Evolutionary conservation across 257 asterid genomes (phyloP), one percentile per base, ranked within the genome.

Genomic region (Capsicum chinense): DNA sequence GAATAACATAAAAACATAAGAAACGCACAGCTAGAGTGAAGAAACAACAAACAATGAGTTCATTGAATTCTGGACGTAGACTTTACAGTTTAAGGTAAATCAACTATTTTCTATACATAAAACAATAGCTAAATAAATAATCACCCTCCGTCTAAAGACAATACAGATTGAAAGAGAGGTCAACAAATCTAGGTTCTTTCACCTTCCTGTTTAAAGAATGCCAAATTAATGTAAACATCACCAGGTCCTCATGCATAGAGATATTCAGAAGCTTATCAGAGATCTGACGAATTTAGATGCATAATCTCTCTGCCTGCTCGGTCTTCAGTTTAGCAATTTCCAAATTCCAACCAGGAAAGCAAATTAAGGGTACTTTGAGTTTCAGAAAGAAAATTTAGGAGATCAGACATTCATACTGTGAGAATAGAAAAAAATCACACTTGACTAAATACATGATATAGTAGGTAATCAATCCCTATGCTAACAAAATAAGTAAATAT

Each of bases 31-130:
- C 81, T 1, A 78, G 50, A 39, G 14, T 16, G 54, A 69, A 69
- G 33, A 69, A 69, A 69, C 19, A 42, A 15, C n/a, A 68, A 37
- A 68, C 14, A 13, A 68, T 3, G 0, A 39, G 26, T 7, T 26
- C 59, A 26, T 26, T 14, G 62, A 14, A 26, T 78, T 78, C 54
- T 78, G 81, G 48, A 78, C 54, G 50, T 52, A 76, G 48, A 78
- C 48, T 78, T 21, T 0, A 15, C 81, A 8, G 48, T 33, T 54
- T 52, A 13, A 78, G 81, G 50, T 54, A 78, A 78, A 52, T 2
- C 7, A 15, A 1, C 48, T 33, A 54, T 78, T 54, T 52, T 26
- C 63, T 76, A 54, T 15, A 37, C 19, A 19, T 74, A 74, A 50
- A 74, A 50, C 50, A 60, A 74, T 74, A 50, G 44, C 44, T 21